Conservation (phyloP, 129 eudicot species). For the Helianthus annuus region HanXRQr2.0-SUNRISE NC_035435.2:161026764-161027263, state of each 20-base stretch:
- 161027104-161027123: not conserved
- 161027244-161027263: conserved; percentile 56
- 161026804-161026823: not conserved
- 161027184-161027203: conserved; percentile 59
- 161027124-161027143: not conserved
- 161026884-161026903: too few relatives aligned
- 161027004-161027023: not conserved
- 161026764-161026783: not conserved
- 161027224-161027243: conserved; percentile 31
- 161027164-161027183: conserved; percentile 54
- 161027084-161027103: not conserved
- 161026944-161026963: too few relatives aligned
- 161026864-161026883: too few relatives aligned
- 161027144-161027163: conserved; percentile 40
- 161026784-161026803: too few relatives aligned
- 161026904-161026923: too few relatives aligned
- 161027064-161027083: not conserved
- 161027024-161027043: not conserved
- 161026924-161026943: too few relatives aligned
- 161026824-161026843: not conserved
- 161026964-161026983: not conserved
- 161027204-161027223: conserved; percentile 23
- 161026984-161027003: not conserved
- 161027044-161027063: not conserved
- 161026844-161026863: too few relatives aligned